phyloP scores from a whole-genome alignment of 495 filamentous ascomycete genomes.

The Pyronema domesticum region DNA sequence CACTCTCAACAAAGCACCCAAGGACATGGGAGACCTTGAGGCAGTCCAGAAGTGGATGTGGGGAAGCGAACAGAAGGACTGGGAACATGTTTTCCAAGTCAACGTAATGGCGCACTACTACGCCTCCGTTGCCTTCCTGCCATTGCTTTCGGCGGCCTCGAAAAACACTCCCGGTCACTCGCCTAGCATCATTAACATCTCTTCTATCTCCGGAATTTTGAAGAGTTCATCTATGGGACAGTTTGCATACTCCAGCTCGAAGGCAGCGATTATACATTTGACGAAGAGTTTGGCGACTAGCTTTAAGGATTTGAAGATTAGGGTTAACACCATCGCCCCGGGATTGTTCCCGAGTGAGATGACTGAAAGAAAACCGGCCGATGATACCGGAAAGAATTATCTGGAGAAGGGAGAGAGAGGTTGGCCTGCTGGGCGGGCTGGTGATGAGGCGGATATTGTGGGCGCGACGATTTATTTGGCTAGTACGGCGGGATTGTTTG shows the following conservation, averaged over 20 bases:
- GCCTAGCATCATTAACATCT: slow-evolving; percentile 32
- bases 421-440: slow-evolving; percentile 20
- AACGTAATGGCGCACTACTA: slow-evolving; percentile 37
- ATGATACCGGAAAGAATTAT: slow-evolving; percentile 30
- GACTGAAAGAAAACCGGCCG: slow-evolving; percentile 32
- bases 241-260: slow-evolving; percentile 34
- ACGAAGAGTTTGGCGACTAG: slow-evolving; percentile 31
- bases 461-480: slow-evolving; percentile 34
- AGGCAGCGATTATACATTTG: slow-evolving; percentile 34
- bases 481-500: slow-evolving; percentile 33
- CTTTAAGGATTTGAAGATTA: slow-evolving; percentile 23
- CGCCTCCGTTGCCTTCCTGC: slow-evolving; percentile 35
- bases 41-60: slow-evolving; percentile 11
- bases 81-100: slow-evolving; percentile 31
- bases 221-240: slow-evolving; percentile 30
- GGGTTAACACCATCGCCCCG: slow-evolving; percentile 28
- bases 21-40: slow-evolving; percentile 4
- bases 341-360: slow-evolving; percentile 34
- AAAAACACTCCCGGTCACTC: slow-evolving; percentile 28
- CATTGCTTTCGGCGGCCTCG: slow-evolving; percentile 32
- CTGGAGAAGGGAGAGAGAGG: neutral
- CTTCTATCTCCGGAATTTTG: slow-evolving; percentile 35
- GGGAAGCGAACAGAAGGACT: slow-evolving; percentile 6
- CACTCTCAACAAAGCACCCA: slow-evolving; percentile 19
- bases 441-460: slow-evolving; percentile 37